Evolutionary conservation across 305 asterid species (phyloP).

Genomic region (Fraxinus velutina): DNA sequence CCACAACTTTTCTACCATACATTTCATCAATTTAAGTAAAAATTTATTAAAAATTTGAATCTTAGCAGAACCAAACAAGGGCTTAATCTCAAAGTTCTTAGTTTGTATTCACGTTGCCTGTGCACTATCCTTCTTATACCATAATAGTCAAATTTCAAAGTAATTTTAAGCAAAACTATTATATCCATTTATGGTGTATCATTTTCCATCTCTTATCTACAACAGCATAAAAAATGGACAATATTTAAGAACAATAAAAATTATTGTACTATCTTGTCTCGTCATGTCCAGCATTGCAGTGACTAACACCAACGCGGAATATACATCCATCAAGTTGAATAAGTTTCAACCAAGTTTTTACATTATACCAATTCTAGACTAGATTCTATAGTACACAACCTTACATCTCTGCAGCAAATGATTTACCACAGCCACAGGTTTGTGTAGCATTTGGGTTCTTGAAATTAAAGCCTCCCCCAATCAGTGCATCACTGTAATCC

Average conservation of each 20-base stretch:
- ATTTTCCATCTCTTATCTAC: background rate
- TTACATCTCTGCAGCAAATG: constrained; percentile 82
- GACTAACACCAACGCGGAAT: background rate
- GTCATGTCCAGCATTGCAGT: background rate
- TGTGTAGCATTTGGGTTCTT: constrained; percentile 94
- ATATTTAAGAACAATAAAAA: background rate
- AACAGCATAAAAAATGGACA: background rate
- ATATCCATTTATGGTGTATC: background rate
- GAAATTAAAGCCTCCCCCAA: constrained; percentile 93
- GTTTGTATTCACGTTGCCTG: background rate
- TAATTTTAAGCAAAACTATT: background rate
- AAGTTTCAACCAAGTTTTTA: background rate
- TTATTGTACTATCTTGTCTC: background rate
- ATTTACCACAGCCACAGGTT: constrained; percentile 94
- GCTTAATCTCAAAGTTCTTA: no score
- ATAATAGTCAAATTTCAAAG: background rate
- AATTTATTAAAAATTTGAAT: no score
- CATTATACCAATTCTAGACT: constrained; percentile 15
- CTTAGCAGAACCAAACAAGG: no score
- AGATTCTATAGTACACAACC: background rate
- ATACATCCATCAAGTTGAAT: background rate
- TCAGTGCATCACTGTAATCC: constrained; percentile 91
- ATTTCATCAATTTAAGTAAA: no score
- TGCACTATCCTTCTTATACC: background rate
- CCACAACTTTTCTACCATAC: no score